phyloP scores from a whole-genome alignment of 2,329 filamentous ascomycete species.

The Exophiala mesophila region DNA sequence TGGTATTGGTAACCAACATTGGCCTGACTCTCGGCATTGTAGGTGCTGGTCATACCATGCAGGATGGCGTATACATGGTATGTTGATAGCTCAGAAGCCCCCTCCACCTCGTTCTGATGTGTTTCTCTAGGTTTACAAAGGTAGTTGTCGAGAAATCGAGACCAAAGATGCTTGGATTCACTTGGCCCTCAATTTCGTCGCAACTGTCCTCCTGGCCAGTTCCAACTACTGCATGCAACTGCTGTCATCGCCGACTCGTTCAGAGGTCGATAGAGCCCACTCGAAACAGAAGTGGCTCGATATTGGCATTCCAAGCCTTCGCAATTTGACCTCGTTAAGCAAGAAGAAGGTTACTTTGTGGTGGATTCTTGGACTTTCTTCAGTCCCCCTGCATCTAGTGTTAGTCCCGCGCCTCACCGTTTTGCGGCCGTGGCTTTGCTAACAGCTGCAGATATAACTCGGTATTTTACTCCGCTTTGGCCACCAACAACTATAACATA shows the following conservation, averaged over 20 bases:
- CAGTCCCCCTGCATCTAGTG: conserved; percentile 29
- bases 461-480: conserved; percentile 26
- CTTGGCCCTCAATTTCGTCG: conserved; percentile 46
- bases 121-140: conserved; percentile 10
- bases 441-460: conserved; percentile 28
- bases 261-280: conserved; percentile 48
- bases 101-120: not conserved
- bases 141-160: conserved; percentile 19
- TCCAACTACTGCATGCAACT: conserved; percentile 52
- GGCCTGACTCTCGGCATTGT: conserved; percentile 19
- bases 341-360: conserved; percentile 22
- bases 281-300: conserved; percentile 29
- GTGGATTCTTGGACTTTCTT: conserved; percentile 25
- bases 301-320: conserved; percentile 30
- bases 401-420: conserved; percentile 17
- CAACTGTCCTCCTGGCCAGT: conserved; percentile 42
- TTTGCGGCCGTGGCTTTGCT: conserved; percentile 16
- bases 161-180: conserved; percentile 33
- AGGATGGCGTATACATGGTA: conserved; percentile 15
- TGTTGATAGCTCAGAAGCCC: not conserved
- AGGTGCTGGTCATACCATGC: conserved; percentile 13
- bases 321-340: conserved; percentile 27
- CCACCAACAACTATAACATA: conserved; percentile 26
- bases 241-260: conserved; percentile 46
- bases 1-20: conserved; percentile 22